Evolutionary conservation across 371 early-diverging fungal genomes (phyloP), one percentile per base, ranked within the genome.

Genomic region (Mortierella sp.): DNA sequence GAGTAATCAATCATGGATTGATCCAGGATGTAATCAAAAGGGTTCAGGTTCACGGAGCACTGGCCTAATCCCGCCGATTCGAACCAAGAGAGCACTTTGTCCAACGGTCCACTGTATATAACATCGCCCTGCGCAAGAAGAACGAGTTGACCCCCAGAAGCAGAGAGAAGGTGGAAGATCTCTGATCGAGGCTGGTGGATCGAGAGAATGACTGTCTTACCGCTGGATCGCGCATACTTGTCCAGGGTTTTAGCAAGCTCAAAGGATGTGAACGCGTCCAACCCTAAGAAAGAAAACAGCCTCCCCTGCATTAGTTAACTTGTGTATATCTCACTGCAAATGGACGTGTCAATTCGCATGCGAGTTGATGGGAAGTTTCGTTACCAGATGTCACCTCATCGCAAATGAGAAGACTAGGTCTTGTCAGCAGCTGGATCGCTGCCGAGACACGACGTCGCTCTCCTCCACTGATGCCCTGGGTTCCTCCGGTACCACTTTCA

Each of bases 391-490:
- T 86, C 17, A 83, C 80, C 50, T 84, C 81, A 44, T 72, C 78
- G 17, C 78, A 63, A 24, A 78, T 21, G 2, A 81, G 50, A 0
- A 90, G 83, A 9, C 28, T 70, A 3, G 90, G 89, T 55, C 80
- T 65, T 6, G 89, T 87, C 43, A 90, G 68, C 9, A 90, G 78
- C 19, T 89, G 88, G 55, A 89, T 85, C 9, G 87, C 89, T 28
- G 90, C 88, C 4, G 84, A 82, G 28, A 90, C 63, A n/a, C 91
- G 80, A 39, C 92, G 81, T 65, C 86, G 89, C 68, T 90, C 84
- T 39, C 87, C 72, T 24, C 81, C 78, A n/a, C 78, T 78, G 24
- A 78, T 70, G 1, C 70, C 62, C 7, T 53, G 50, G 1, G 24
- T 50, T 0, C 57, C 57, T 0, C 57, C 42, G 5, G 24, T 24